A percentile compares a stretch with the other conserved stretches of the same genome.
These are phyloP conservation scores for Herpetospermum pedunculosum DNA, from an alignment of 306 rosid genomes.

Conservation along the genomic window DNA sequence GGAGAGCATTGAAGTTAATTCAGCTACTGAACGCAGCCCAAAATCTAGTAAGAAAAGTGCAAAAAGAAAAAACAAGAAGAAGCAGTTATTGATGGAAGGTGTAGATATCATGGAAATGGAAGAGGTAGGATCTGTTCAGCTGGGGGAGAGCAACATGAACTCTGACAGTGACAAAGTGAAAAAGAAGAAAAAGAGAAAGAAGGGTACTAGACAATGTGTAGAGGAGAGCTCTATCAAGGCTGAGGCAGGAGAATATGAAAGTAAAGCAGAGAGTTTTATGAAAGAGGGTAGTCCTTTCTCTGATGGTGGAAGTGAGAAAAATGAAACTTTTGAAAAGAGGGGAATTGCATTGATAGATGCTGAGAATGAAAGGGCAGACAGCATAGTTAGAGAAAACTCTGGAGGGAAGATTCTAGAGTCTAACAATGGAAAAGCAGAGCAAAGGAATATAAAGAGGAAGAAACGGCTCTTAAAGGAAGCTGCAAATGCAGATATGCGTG, in stretches of 20 bases:
- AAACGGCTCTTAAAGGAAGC: slow-evolving; percentile 34
- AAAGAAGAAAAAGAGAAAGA: neutral
- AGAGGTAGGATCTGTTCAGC: neutral
- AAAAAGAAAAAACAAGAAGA: neutral
- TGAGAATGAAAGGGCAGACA: neutral
- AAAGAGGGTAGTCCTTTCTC: neutral
- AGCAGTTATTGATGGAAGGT: neutral
- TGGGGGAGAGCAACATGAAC: neutral
- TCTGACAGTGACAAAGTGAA: neutral
- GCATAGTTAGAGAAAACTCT: neutral
- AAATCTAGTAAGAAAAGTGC: neutral
- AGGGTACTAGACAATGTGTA: neutral
- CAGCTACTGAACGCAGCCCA: neutral
- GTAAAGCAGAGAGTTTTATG: neutral
- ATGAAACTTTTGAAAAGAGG: neutral
- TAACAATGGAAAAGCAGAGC: slow-evolving; percentile 4
- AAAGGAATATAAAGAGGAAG: slow-evolving; percentile 21
- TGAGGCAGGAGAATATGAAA: neutral
- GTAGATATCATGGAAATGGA: neutral
- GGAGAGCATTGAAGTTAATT: neutral
- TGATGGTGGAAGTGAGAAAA: neutral
- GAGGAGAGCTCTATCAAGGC: neutral
- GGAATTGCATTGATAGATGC: neutral
- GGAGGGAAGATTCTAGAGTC: neutral
- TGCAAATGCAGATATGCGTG: slow-evolving; percentile 39